phyloP scores from a whole-genome alignment of 179 eudicot genomes.

The Monotropa hypopitys region DNA sequence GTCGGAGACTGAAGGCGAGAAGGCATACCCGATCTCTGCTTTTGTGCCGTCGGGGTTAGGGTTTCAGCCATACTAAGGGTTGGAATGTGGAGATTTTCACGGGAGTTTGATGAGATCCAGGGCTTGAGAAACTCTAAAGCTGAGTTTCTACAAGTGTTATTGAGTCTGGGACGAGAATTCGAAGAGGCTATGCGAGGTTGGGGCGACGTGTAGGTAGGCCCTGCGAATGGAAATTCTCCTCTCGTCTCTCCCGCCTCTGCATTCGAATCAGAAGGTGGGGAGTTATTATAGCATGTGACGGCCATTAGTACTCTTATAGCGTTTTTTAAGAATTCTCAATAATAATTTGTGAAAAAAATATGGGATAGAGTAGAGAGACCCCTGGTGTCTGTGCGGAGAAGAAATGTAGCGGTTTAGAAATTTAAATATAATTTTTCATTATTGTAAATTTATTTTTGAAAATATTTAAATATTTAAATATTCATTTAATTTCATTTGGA shows the following conservation, averaged over 20 bases:
- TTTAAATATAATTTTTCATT: too few relatives aligned
- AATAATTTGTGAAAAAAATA: too few relatives aligned
- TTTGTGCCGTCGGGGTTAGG: constrained; percentile 42
- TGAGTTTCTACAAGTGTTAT: too few relatives aligned
- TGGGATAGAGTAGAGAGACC: too few relatives aligned
- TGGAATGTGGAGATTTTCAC: background rate
- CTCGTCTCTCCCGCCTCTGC: constrained; percentile 1
- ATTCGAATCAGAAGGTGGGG: background rate
- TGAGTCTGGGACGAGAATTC: background rate
- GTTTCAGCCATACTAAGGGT: constrained; percentile 44
- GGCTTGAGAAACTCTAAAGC: constrained; percentile 11
- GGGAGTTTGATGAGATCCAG: background rate
- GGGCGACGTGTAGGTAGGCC: background rate
- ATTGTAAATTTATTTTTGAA: too few relatives aligned
- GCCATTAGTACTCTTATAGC: background rate
- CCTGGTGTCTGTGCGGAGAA: too few relatives aligned
- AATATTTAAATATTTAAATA: too few relatives aligned
- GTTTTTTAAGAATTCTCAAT: background rate
- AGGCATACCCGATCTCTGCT: constrained; percentile 21
- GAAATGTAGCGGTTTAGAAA: too few relatives aligned
- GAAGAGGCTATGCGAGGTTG: background rate
- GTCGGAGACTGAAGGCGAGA: constrained; percentile 37
- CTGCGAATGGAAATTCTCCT: background rate
- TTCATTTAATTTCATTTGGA: too few relatives aligned
- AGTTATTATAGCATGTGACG: background rate